Evolutionary conservation across 2,329 filamentous ascomycete species (phyloP), one percentile per base, ranked within the genome.

Genomic region (Exophiala lecanii-corni): DNA sequence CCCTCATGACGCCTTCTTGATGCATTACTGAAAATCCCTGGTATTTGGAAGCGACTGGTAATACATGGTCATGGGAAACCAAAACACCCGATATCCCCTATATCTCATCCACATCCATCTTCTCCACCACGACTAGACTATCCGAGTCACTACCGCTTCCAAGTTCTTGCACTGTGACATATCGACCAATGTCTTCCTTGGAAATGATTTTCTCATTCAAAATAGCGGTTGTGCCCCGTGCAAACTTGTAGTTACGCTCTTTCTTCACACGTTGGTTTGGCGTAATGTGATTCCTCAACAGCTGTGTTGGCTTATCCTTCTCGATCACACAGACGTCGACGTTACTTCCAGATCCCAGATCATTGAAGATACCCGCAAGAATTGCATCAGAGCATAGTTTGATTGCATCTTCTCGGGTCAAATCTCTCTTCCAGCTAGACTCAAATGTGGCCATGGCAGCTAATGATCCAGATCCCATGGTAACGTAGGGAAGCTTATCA

Each of bases 371-470:
- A 82, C 92, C 92, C 9, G 94, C 85, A 71, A 89, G 75, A 61
- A 98, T 96, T 35, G 91, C 91, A 57, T 96, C 83, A 43, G 84
- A 78, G 62, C 83, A 83, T 51, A 96, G 74, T 61, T 83, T 81
- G 47, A 96, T 73, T n/a, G 89, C 89, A 37, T 86, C 86, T 26
- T 94, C 85, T 57, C 79, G 75, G 52, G 78, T 84, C 63, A 96
- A 67, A 49, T 81, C 71, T 5, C 80, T 72, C 76, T 89, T 87
- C 94, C 94, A 98, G 69, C 84, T 82, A 37, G 89, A 94, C 75
- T 98, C 92, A 62, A 98, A 98, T 39, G 98, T 86, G 21, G 86
- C 87, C 92, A 98, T 98, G 63, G 92, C 92, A 19, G 92, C 92
- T 55, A 98, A 74, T 36, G 88, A 95, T 53, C 92, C 92, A 17